Evolutionary conservation across 352 stramenopile genomes (phyloP), one percentile per base, ranked within the genome.

Genomic region (Bremia lactucae): DNA sequence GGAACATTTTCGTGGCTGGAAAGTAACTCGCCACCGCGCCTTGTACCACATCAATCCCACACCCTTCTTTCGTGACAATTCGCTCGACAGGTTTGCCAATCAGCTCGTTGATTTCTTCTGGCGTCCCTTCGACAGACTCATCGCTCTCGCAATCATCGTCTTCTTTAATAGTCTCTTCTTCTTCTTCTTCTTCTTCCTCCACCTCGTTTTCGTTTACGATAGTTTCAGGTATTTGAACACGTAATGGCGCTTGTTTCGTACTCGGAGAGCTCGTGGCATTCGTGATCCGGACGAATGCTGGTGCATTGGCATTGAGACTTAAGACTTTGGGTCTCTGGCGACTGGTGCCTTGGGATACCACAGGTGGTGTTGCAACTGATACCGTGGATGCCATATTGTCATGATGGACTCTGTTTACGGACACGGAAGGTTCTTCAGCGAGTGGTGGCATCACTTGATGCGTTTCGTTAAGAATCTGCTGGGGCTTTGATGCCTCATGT

Each of bases 1-100:
- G 70, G 39, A 80, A 88, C 64, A 71, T 88, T 21, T 73, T 72
- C 13, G 70, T 88, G 2, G 75, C 75, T n/a, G 70, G 68, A 34
- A 88, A 88, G 43, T 84, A 88, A 23, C 58, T 67, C 28, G 68
- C 69, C 15, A 88, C 72, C 2, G 68, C 62, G 28, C 75, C 75
- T 21, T 59, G 61, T 6, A 83, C 54, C 18, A 36, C 42, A 31
- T 70, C 52, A 24, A 55, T 41, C 1, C 42, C 51, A 9, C 63
- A 60, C 22, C 42, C 49, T 46, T 60, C 52, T 25, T 59, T 66
- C 18, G 55, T 42, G 21, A 69, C 40, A 7, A 35, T 54, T 37
- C 62, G 72, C 19, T 62, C 59, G 15, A 87, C 60, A 8, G 55
- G 55, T 14, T 70, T 59, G 0, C 62, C 58, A 28, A 84, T 61